These are phyloP conservation scores for Desmodesmus armatus DNA, from an alignment of 139 green algal species.

Conservation along the genomic window DNA sequence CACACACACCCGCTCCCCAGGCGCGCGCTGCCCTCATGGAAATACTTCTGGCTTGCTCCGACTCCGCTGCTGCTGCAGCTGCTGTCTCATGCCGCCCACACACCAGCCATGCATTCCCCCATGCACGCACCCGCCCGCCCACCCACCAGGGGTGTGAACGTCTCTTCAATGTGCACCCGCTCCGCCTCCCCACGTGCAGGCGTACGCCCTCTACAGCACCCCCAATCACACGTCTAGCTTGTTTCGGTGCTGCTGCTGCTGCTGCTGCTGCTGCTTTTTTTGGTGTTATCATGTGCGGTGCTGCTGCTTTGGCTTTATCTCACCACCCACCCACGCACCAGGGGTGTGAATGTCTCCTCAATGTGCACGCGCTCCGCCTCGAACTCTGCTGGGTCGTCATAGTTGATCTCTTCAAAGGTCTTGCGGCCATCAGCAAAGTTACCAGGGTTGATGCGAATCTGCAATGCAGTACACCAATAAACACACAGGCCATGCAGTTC, in stretches of 20 bases:
- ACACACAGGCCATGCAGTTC: no score
- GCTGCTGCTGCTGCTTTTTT: not conserved
- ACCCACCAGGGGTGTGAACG: conserved; percentile 94
- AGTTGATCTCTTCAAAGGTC: conserved; percentile 94
- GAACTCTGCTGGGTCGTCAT: conserved; percentile 92
- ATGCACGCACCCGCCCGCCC: no score
- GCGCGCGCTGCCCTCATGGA: no score
- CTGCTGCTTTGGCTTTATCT: no score
- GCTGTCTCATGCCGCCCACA: no score
- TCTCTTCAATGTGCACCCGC: conserved; percentile 89
- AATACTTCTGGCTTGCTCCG: no score
- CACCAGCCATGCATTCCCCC: no score
- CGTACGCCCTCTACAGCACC: no score
- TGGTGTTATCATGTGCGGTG: no score
- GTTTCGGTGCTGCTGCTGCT: not conserved
- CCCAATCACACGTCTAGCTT: no score
- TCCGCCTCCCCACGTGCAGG: conserved; percentile 88
- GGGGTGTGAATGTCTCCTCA: conserved; percentile 91
- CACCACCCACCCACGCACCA: conserved; percentile 80
- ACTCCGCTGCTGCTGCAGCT: no score
- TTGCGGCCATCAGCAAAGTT: conserved; percentile 98
- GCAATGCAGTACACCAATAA: not conserved
- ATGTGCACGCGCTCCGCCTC: conserved; percentile 90
- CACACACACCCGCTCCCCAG: no score
- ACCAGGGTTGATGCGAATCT: conserved; percentile 94